A percentile compares a stretch with the other conserved stretches of the same genome.
Conservation (phyloP, 768 basidiomycete species). For the Suillus placidus region DNA sequence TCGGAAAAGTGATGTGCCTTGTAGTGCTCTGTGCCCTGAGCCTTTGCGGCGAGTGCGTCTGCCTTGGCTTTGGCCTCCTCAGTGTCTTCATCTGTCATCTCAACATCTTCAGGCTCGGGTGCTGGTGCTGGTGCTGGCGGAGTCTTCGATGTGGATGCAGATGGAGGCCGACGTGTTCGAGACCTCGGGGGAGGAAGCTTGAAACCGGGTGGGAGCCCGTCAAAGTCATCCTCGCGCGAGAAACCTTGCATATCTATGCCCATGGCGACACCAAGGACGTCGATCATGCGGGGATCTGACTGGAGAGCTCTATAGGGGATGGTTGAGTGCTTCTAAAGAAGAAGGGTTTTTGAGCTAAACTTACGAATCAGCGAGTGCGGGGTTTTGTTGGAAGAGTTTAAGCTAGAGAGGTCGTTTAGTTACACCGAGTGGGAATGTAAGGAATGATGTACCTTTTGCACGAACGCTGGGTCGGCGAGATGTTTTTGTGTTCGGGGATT, state of each 20-base stretch:
- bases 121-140: conserved; percentile 38
- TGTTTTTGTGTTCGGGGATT: conserved; percentile 87
- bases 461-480: conserved; percentile 81
- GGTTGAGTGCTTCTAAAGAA: not conserved
- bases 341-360: conserved; percentile 18
- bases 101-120: conserved; percentile 52
- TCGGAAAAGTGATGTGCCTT: conserved; percentile 82
- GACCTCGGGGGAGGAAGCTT: conserved; percentile 30
- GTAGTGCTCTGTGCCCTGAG: conserved; percentile 78
- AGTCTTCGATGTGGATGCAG: conserved; percentile 47
- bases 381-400: conserved; percentile 68
- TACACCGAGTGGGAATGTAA: not conserved
- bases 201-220: conserved; percentile 71
- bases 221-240: conserved; percentile 80
- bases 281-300: conserved; percentile 87
- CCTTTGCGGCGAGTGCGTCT: conserved; percentile 79
- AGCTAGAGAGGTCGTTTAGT: conserved; percentile 42
- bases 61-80: conserved; percentile 76
- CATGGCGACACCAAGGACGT: conserved; percentile 90
- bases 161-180: conserved; percentile 32
- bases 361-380: conserved; percentile 60
- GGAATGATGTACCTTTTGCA: conserved; percentile 55
- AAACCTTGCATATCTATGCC: conserved; percentile 91
- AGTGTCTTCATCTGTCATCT: conserved; percentile 65
- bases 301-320: conserved; percentile 50